Evolutionary conservation across 306 rosid genomes (phyloP).

Genomic region (Pyrus pyrifolia): DNA sequence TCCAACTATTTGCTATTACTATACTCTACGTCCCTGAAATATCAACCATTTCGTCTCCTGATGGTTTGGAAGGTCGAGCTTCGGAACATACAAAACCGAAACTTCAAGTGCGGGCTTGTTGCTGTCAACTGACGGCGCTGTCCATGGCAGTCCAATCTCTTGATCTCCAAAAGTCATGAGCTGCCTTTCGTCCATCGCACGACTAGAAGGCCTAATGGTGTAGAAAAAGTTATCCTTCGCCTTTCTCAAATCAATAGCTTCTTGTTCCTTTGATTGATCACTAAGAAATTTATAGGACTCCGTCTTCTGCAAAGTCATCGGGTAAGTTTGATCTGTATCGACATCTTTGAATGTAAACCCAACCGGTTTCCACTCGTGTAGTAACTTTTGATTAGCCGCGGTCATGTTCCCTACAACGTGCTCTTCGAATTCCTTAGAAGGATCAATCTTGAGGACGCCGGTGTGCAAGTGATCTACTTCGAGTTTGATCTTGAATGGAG

Average conservation of each 20-base stretch:
- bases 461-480: slow-evolving; percentile 22
- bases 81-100: slow-evolving; percentile 29
- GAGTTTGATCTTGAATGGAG: slow-evolving; percentile 47
- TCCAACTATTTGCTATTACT: no score
- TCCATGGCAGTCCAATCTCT: slow-evolving; percentile 44
- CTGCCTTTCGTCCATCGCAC: slow-evolving; percentile 26
- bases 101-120: slow-evolving; percentile 23
- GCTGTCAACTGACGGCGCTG: neutral
- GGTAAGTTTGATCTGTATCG: slow-evolving; percentile 41
- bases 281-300: slow-evolving; percentile 38
- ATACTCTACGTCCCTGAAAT: no score
- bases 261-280: no score
- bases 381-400: slow-evolving; percentile 24
- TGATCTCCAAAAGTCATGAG: slow-evolving; percentile 30
- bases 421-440: slow-evolving; percentile 40
- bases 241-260: slow-evolving; percentile 1
- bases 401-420: slow-evolving; percentile 29
- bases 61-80: slow-evolving; percentile 17
- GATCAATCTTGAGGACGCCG: slow-evolving; percentile 42
- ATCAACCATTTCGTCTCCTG: no score
- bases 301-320: slow-evolving; percentile 37
- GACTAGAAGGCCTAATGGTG: slow-evolving; percentile 41
- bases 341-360: slow-evolving; percentile 36
- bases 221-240: slow-evolving; percentile 38
- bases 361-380: slow-evolving; percentile 39